Evolutionary conservation across 345 rosid species (phyloP).

Genomic region (Brassica nigra): DNA sequence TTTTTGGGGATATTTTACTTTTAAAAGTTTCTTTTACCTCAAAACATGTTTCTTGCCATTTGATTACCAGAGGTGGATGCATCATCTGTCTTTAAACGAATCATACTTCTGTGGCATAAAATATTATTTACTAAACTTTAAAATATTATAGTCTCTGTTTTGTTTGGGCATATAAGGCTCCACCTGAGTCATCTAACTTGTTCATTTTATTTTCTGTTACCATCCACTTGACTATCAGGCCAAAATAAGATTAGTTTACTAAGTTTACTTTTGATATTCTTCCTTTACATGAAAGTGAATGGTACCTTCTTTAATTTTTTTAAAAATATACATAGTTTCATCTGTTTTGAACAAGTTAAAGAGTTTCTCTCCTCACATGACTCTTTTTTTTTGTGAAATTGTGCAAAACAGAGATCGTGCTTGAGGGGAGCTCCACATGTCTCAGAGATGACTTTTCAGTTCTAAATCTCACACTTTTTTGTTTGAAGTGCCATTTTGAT

Average conservation of each 20-base stretch:
- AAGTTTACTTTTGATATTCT: not conserved
- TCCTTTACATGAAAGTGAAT: constrained; percentile 29
- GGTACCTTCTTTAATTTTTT: too few relatives aligned
- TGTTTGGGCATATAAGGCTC: constrained; percentile 26
- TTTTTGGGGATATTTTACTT: constrained; percentile 3
- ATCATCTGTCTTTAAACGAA: not conserved
- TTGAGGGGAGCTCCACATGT: constrained; percentile 23
- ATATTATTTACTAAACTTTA: not conserved
- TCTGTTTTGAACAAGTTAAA: constrained; percentile 24
- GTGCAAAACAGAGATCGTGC: constrained; percentile 25
- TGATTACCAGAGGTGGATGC: not conserved
- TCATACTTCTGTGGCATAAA: constrained; percentile 9
- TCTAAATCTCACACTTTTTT: constrained; percentile 32
- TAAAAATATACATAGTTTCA: constrained; percentile 8
- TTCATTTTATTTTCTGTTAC: constrained; percentile 12
- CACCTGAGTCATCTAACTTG: constrained; percentile 5
- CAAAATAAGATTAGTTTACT: constrained; percentile 11
- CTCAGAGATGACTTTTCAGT: constrained; percentile 19
- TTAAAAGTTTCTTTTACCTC: not conserved
- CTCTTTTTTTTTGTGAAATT: constrained; percentile 10
- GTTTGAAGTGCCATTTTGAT: constrained; percentile 24
- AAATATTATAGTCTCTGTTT: not conserved
- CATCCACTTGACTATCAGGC: constrained; percentile 6
- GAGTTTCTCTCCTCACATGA: constrained; percentile 22
- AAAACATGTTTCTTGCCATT: not conserved